Conservation (phyloP, 2,329 filamentous ascomycete species). For the Fusarium udum region DNA sequence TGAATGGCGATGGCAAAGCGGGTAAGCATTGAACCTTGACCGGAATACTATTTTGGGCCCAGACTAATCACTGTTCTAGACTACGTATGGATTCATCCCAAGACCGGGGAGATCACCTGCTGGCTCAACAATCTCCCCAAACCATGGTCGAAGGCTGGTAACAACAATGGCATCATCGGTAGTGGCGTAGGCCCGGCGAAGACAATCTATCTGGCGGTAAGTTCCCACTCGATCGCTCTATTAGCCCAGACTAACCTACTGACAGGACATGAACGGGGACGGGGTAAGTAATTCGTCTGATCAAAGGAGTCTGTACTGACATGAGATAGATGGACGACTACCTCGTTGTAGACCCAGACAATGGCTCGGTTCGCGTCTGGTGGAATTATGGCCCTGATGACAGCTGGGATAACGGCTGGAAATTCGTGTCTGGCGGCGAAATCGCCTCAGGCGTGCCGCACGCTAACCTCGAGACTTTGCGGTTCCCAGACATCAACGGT, state of each 20-base stretch:
- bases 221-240: neutral
- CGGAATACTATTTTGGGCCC: fast-evolving
- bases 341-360: neutral
- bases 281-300: neutral
- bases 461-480: conserved; percentile 35
- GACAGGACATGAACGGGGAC: conserved; percentile 9
- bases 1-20: conserved; percentile 13
- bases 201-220: conserved; percentile 7
- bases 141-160: neutral
- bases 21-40: neutral
- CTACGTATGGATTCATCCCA: conserved; percentile 10
- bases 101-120: neutral
- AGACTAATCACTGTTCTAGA: neutral
- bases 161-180: conserved; percentile 1
- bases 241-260: neutral
- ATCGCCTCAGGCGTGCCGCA: conserved; percentile 40
- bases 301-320: neutral
- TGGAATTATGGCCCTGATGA: conserved; percentile 4
- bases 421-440: conserved; percentile 27
- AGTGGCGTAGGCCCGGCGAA: neutral
- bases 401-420: conserved; percentile 2
- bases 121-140: conserved; percentile 13
- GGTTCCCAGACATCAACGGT: conserved; percentile 42
- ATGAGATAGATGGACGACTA: neutral
- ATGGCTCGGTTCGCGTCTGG: neutral